These are phyloP conservation scores for Cucumis hystrix DNA, from an alignment of 306 rosid species.

Conservation along the genomic window DNA sequence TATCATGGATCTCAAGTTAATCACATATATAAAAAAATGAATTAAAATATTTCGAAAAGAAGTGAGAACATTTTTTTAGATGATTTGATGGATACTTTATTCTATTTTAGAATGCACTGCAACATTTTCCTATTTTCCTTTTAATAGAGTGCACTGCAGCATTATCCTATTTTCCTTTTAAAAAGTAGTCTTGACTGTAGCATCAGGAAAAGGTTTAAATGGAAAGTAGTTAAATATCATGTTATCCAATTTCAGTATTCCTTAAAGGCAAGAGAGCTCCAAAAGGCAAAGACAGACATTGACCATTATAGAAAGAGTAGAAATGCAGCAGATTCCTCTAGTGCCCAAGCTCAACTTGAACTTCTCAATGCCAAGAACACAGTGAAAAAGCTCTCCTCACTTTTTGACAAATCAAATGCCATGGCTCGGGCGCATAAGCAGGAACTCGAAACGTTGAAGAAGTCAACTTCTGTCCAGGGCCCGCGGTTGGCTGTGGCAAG, in stretches of 20 bases:
- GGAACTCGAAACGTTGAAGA: slow-evolving; percentile 32
- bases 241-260: slow-evolving; percentile 20
- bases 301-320: slow-evolving; percentile 33
- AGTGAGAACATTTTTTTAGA: too few relatives aligned
- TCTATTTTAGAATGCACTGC: too few relatives aligned
- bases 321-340: slow-evolving; percentile 34
- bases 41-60: too few relatives aligned
- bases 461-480: slow-evolving; percentile 11
- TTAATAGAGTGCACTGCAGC: too few relatives aligned
- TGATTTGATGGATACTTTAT: too few relatives aligned
- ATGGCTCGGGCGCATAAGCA: slow-evolving; percentile 13
- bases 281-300: slow-evolving; percentile 37
- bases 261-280: slow-evolving; percentile 53
- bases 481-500: slow-evolving; percentile 1
- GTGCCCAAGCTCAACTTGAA: slow-evolving; percentile 47
- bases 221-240: neutral
- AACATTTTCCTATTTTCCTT: too few relatives aligned
- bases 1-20: too few relatives aligned
- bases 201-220: neutral
- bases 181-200: neutral
- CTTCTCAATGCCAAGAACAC: slow-evolving; percentile 33
- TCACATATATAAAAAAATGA: too few relatives aligned
- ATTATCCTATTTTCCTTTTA: too few relatives aligned
- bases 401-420: slow-evolving; percentile 33
- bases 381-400: slow-evolving; percentile 28